A percentile compares a stretch with the other conserved stretches of the same genome.
phyloP scores from a whole-genome alignment of 768 basidiomycete genomes.

The Botryobasidium botryosum region DNA sequence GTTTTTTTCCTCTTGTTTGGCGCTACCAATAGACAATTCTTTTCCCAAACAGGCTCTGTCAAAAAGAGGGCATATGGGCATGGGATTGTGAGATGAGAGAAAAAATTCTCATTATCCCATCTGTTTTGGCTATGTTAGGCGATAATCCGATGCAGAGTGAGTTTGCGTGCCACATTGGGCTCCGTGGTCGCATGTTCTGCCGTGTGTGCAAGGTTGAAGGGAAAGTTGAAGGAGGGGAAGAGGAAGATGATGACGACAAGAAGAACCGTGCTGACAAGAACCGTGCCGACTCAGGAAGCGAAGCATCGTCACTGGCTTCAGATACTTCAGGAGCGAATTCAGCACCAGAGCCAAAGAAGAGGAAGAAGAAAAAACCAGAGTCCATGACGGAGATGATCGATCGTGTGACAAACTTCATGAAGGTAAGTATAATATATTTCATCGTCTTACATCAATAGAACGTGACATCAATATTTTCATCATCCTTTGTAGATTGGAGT shows the following conservation, averaged over 20 bases:
- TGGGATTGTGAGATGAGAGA: conserved; percentile 22
- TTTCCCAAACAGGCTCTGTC: conserved; percentile 14
- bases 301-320: neutral
- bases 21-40: neutral
- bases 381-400: no score
- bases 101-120: conserved; percentile 19
- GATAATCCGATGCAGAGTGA: conserved; percentile 33
- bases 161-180: conserved; percentile 28
- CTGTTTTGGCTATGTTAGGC: conserved; percentile 22
- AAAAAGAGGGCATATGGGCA: conserved; percentile 23
- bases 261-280: neutral
- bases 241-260: neutral
- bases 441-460: neutral
- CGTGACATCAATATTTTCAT: neutral
- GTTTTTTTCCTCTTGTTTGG: conserved; percentile 4
- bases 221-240: neutral
- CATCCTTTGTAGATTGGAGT: neutral
- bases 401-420: neutral
- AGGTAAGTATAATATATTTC: neutral
- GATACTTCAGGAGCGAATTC: neutral
- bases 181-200: conserved; percentile 26
- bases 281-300: neutral
- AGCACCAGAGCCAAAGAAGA: neutral
- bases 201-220: conserved; percentile 23
- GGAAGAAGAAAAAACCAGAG: neutral